These are phyloP conservation scores for Podospora bellae-mahoneyi DNA, from an alignment of 495 filamentous ascomycete genomes.

Conservation along the genomic window DNA sequence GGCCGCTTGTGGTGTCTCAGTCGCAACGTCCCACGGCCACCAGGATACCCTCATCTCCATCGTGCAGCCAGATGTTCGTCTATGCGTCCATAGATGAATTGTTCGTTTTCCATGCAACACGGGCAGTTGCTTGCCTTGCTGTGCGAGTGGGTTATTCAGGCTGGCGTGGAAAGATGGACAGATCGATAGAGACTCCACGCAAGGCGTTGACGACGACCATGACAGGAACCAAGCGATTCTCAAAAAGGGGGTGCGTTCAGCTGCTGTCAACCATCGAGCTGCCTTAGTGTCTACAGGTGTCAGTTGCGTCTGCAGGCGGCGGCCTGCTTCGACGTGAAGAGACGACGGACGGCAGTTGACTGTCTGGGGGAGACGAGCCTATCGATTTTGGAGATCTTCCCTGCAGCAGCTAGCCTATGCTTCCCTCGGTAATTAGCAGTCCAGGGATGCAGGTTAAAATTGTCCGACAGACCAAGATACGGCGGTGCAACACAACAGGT, in stretches of 20 bases:
- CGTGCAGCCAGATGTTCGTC: background rate
- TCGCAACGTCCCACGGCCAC: background rate
- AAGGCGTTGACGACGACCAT: background rate
- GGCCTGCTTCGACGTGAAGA: background rate
- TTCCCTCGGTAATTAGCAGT: constrained; percentile 10
- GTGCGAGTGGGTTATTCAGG: background rate
- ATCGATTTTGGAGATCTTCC: constrained; percentile 5
- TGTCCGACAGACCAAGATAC: constrained; percentile 8
- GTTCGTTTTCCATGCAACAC: background rate
- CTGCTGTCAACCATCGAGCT: background rate
- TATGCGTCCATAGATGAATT: background rate
- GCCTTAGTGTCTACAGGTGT: constrained; percentile 5
- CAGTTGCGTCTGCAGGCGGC: constrained; percentile 1
- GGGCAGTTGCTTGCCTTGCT: background rate
- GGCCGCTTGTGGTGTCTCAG: background rate
- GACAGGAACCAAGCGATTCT: background rate
- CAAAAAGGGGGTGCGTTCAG: background rate
- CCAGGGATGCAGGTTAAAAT: constrained; percentile 2
- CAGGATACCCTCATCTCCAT: background rate
- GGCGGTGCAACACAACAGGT: constrained; percentile 2
- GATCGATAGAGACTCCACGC: background rate
- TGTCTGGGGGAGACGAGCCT: background rate
- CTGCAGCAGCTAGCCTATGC: constrained; percentile 2
- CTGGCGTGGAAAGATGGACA: background rate
- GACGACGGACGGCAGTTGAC: background rate